phyloP scores from a whole-genome alignment of 1,139 yeast genomes.

The Geotrichum fermentans region DNA sequence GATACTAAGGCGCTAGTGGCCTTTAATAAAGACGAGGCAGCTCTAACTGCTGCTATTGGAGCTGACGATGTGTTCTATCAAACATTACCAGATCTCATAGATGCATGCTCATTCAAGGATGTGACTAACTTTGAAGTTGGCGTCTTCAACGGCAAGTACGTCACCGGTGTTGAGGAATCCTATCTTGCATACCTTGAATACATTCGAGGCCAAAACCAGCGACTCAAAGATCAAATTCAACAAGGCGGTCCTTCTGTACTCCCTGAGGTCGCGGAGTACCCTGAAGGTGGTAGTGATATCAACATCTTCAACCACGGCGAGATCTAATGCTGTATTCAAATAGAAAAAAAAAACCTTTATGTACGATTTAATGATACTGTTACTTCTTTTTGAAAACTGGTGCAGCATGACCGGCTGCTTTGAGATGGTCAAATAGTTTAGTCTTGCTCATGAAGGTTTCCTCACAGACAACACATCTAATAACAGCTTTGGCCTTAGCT shows the following conservation, averaged over 20 bases:
- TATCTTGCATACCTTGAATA: conserved; percentile 78
- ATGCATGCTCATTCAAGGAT: conserved; percentile 51
- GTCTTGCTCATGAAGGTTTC: conserved; percentile 59
- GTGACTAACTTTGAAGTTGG: conserved; percentile 80
- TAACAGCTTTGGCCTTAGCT: conserved; percentile 22
- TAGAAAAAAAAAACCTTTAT: too few species aligned
- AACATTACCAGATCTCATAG: conserved; percentile 71
- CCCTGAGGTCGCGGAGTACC: conserved; percentile 52
- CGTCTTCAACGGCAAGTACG: conserved; percentile 91
- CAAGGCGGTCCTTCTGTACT: conserved; percentile 55
- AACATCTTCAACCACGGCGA: conserved; percentile 88
- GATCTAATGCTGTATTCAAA: too few species aligned
- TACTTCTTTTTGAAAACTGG: too few species aligned
- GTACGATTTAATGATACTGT: too few species aligned
- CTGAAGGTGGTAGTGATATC: conserved; percentile 86
- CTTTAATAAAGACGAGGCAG: conserved; percentile 64
- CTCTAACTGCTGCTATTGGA: conserved; percentile 74
- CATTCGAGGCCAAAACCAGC: conserved; percentile 74
- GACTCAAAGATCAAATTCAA: conserved; percentile 53
- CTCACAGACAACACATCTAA: conserved; percentile 61
- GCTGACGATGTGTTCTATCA: conserved; percentile 92
- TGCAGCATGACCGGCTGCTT: conserved; percentile 71
- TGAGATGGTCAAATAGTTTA: conserved; percentile 72
- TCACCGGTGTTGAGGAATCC: conserved; percentile 84
- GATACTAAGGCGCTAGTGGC: conserved; percentile 94